phyloP scores from a whole-genome alignment of 192 early-diverging fungal species.

The Anaeromyces robustus region DNA sequence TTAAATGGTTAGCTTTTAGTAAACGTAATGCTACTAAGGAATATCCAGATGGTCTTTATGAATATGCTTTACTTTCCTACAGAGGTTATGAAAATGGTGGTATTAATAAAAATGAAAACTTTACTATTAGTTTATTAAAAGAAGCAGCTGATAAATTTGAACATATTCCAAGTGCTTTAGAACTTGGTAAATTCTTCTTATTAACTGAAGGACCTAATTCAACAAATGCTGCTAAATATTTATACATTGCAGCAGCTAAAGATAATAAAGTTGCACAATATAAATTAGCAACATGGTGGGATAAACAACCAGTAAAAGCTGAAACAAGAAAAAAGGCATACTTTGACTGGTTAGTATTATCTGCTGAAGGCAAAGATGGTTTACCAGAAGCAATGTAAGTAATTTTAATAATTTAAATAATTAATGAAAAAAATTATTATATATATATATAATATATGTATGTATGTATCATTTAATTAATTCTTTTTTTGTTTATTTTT shows the following conservation, averaged over 20 bases:
- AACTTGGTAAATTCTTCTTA: not conserved
- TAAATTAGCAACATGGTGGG: not conserved
- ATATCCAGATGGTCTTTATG: not conserved
- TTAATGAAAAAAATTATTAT: too few relatives aligned
- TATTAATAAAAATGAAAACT: not conserved
- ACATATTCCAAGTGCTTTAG: not conserved
- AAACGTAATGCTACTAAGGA: not conserved
- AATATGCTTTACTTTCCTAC: not conserved
- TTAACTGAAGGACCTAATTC: not conserved
- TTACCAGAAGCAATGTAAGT: not conserved
- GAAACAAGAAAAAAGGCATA: not conserved
- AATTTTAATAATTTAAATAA: too few relatives aligned
- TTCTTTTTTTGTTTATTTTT: too few relatives aligned
- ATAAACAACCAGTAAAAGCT: not conserved
- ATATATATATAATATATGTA: too few relatives aligned
- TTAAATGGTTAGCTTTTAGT: not conserved
- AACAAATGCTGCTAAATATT: not conserved
- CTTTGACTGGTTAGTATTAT: not conserved
- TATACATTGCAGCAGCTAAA: not conserved
- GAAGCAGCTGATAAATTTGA: not conserved
- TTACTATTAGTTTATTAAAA: not conserved
- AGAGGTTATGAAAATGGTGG: not conserved
- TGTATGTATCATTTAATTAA: too few relatives aligned
- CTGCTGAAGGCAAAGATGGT: not conserved
- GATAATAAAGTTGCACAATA: not conserved